Base-by-base conservation (phyloP, 257 asterid species). In the Voacanga thouarsii region DNA sequence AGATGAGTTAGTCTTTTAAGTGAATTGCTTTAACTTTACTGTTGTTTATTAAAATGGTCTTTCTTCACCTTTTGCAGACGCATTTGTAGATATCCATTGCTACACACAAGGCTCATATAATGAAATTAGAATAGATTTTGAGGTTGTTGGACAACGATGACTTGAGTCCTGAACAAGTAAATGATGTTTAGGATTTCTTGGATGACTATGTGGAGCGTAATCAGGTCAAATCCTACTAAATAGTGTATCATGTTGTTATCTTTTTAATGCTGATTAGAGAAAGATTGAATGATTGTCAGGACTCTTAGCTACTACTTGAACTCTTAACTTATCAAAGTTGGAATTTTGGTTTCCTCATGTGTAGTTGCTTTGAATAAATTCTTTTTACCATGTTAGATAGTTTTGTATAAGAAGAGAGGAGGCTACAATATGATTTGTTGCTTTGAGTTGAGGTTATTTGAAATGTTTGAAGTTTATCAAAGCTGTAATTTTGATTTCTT, bases 71-170 rank as follows among this genome's bases (percentile, higher is more conserved):
- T 82, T 47, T 82, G 73, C 85, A 96, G 99, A 89, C 90, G 4
- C 99, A 96, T 84, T 89, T 93, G 86, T 98, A 96, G 88, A 78
- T 96, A 82, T 96, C 99, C 78, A 96, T 96, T 77, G 26, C 80
- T 78, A 97, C 98, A 57, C 99, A 96, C 90, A 96, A 92, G 94
- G 99, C 99, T 83, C 99, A 96, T 87, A 96, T 93, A 85, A 94
- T 89, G 97, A 93, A 93, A 87, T 79, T 96, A 83, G 98, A 93
- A 88, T 80, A 90, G 87, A 96, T 96, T 81, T 85, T 96, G 87
- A 93, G 99, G 87, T 90, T 96, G 64, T 83, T 96, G 87, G 99
- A 96, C 87, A 96, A 96, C 72, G 99, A 96, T 83, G 97, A 91
- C 84, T 88, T 96, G 91, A 96, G 98, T 83, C 95, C 98, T 26